A percentile compares a stretch with the other conserved stretches of the same genome.
phyloP scores from a whole-genome alignment of 2,329 filamentous ascomycete species.

The Leptosphaerulina australis region DNA sequence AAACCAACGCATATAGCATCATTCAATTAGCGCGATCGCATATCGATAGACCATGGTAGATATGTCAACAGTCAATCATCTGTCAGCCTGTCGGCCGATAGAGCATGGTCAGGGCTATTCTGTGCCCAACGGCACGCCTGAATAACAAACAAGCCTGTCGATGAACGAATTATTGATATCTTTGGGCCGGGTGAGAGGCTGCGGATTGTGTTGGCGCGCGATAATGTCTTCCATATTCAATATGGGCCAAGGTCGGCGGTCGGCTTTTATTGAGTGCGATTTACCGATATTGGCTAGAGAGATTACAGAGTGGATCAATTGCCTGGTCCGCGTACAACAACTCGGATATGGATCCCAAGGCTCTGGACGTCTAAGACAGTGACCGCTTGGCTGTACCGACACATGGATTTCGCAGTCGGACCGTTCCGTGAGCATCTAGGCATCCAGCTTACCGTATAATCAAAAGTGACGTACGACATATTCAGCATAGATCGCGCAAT shows the following conservation, averaged over 20 bases:
- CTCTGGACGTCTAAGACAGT: not conserved
- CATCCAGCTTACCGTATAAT: not conserved
- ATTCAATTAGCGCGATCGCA: no score
- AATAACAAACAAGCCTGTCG: no score
- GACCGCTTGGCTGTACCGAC: not conserved
- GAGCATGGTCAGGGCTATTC: no score
- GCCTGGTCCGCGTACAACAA: constrained; percentile 10
- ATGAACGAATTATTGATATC: no score
- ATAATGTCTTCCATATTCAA: no score
- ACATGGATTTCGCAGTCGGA: not conserved
- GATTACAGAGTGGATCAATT: not conserved
- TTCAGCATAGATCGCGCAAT: not conserved
- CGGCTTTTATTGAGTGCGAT: not conserved
- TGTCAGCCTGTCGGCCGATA: no score
- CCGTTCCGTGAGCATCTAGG: not conserved
- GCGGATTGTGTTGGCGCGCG: no score
- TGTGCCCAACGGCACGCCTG: no score
- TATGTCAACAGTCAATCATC: no score
- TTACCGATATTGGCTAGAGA: not conserved
- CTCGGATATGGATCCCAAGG: not conserved
- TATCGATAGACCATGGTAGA: no score
- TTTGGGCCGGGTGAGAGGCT: no score
- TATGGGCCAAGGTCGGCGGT: not conserved
- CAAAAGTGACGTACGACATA: not conserved
- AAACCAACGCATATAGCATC: no score